Percentiles rank a stretch among this genome's conserved stretches.
These are phyloP conservation scores for Dipodascus albidus DNA, from an alignment of 805 yeast species.

Conservation along the genomic window DNA sequence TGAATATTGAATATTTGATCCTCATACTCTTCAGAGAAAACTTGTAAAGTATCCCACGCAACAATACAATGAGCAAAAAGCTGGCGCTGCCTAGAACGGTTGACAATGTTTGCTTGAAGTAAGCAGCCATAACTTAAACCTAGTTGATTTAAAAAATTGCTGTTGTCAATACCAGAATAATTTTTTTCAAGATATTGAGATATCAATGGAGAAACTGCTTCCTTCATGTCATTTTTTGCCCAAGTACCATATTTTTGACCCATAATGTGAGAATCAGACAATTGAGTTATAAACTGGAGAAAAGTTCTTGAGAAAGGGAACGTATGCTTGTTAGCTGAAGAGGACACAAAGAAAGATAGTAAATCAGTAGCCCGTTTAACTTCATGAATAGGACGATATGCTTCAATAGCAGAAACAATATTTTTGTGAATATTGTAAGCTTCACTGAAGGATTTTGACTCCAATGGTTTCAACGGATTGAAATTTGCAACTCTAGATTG, in stretches of 20 bases:
- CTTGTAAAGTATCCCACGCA: conserved; percentile 74
- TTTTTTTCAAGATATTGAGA: conserved; percentile 24
- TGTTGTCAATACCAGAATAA: conserved; percentile 17
- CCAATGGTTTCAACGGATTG: conserved; percentile 18
- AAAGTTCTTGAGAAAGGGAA: conserved; percentile 16
- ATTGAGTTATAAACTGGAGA: conserved; percentile 17
- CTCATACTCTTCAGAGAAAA: conserved; percentile 40
- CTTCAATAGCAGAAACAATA: conserved; percentile 12
- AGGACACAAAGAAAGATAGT: conserved; percentile 19
- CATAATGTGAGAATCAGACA: conserved; percentile 19
- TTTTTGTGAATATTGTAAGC: conserved; percentile 14
- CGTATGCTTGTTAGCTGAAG: background rate
- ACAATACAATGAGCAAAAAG: conserved; percentile 44
- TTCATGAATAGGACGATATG: conserved; percentile 8
- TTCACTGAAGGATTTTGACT: conserved; percentile 8
- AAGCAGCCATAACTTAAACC: conserved; percentile 35
- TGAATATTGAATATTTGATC: conserved; percentile 2
- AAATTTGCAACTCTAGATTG: conserved; percentile 20
- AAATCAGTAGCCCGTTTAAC: conserved; percentile 21
- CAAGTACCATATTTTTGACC: conserved; percentile 13
- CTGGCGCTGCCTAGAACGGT: conserved; percentile 77
- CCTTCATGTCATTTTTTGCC: conserved; percentile 31
- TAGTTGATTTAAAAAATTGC: conserved; percentile 23
- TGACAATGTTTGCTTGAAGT: conserved; percentile 42
- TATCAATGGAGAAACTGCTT: conserved; percentile 28